Base-by-base conservation (phyloP, 306 rosid genomes). In the Coriaria nepalensis region DNA sequence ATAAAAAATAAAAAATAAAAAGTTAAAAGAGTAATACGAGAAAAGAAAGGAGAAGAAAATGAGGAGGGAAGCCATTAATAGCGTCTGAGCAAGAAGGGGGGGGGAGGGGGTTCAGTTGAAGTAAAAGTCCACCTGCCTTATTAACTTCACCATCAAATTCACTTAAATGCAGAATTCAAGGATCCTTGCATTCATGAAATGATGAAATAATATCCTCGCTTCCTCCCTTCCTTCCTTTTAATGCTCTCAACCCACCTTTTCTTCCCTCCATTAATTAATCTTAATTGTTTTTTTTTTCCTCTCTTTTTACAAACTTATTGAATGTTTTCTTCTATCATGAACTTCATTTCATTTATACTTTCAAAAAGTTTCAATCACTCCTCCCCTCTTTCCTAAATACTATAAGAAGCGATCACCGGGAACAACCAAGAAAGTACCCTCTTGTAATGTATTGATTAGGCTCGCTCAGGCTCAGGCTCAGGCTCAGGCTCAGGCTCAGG, bases 181-280 rank as follows among this genome's bases (percentile, higher is more conserved):
- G 57, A 62, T 68, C 73, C 78, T 77, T 63, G 2, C 29, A 20
- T 20, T 20, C 29, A 20, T 66, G 56, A 72, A 72, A 59, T 57
- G 33, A 20, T 66, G 56, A 72, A 72, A 59, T 57, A 41, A 9
- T 57, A 39, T 57, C 35, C 61, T 53, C 64, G 56, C 68, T 68
- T 59, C 63, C 73, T 75, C 62, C 62, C 70, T 74, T 64, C 67
- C 59, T 65, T 53, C 65, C 39, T 71, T 66, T 79, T 50, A 83
- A 83, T 83, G 86, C 82, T 62, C 55, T 57, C 86, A 70, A 83
- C 81, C 86, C 83, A 75, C 95, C 82, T 66, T 66, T 35, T 53
- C 73, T 57, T 65, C 78, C 77, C 50, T 64, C 75, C 82, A 85
- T 85, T 84, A 77, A 80, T 75, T 20, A 1, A 20, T 20, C 29